A percentile compares a stretch with the other conserved stretches of the same genome.
These are phyloP conservation scores for Endocalyx cinctus DNA, from an alignment of 2,329 filamentous ascomycete genomes.

Conservation along the genomic window DNA sequence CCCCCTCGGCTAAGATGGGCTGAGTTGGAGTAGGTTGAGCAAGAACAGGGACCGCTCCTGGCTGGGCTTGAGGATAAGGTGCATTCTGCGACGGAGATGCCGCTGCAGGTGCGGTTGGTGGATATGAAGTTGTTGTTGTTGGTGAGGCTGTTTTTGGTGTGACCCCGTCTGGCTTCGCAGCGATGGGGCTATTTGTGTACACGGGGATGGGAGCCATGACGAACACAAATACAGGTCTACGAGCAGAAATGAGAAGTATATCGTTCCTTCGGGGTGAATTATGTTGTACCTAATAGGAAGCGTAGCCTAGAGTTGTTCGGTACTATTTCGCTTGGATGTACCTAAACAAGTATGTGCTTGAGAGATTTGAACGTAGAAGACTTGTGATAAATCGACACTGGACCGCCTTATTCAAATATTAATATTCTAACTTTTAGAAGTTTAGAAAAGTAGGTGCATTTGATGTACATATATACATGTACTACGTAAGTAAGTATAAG, in stretches of 20 bases:
- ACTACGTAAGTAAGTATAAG: too few relatives aligned
- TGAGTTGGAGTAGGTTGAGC: slow-evolving; percentile 40
- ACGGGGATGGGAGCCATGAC: slow-evolving; percentile 59
- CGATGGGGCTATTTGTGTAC: slow-evolving; percentile 56
- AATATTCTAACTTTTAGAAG: too few relatives aligned
- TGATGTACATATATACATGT: too few relatives aligned
- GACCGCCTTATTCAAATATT: too few relatives aligned
- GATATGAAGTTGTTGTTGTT: slow-evolving; percentile 8
- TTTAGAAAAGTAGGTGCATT: too few relatives aligned
- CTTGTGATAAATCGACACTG: too few relatives aligned
- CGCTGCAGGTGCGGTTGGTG: slow-evolving; percentile 21
- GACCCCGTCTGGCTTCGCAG: slow-evolving; percentile 43
- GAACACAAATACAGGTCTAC: slow-evolving; percentile 3
- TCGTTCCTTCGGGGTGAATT: too few relatives aligned
- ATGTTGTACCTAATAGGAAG: too few relatives aligned
- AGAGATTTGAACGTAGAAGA: too few relatives aligned
- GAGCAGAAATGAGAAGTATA: not conserved
- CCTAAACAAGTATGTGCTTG: too few relatives aligned
- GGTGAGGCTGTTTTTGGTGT: slow-evolving; percentile 22
- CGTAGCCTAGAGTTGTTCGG: too few relatives aligned
- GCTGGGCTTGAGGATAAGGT: slow-evolving; percentile 39
- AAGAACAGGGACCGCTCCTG: slow-evolving; percentile 39
- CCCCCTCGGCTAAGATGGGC: slow-evolving; percentile 23
- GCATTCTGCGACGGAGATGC: slow-evolving; percentile 24
- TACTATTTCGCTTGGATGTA: too few relatives aligned